phyloP scores from a whole-genome alignment of 495 filamentous ascomycete species.

The Cladorrhinum samala region DNA sequence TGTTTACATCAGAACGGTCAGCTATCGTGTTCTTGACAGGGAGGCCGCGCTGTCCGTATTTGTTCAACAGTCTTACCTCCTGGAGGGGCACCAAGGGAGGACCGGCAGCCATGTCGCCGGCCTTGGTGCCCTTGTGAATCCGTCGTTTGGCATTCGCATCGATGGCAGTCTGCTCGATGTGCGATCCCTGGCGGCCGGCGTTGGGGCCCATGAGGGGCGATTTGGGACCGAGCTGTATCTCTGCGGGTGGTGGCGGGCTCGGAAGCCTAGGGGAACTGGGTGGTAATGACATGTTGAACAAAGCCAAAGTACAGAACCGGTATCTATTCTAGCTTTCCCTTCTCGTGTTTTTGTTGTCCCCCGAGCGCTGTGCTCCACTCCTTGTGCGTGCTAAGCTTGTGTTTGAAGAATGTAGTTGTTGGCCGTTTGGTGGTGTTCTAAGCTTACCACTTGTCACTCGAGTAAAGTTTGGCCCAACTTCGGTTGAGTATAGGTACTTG shows the following conservation, averaged over 20 bases:
- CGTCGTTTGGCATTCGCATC: slow-evolving; percentile 61
- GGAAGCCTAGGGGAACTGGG: slow-evolving; percentile 81
- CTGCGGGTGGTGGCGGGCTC: slow-evolving; percentile 81
- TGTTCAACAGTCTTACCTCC: slow-evolving; percentile 68
- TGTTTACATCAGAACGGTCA: too few relatives aligned
- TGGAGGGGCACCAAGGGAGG: slow-evolving; percentile 78
- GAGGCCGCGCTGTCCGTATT: not conserved
- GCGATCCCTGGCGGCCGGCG: slow-evolving; percentile 47
- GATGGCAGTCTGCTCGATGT: slow-evolving; percentile 50
- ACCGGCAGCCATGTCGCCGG: slow-evolving; percentile 83
- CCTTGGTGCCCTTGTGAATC: slow-evolving; percentile 87
- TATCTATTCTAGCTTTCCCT: not conserved
- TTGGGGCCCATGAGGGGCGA: slow-evolving; percentile 62
- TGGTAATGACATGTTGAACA: slow-evolving; percentile 50
- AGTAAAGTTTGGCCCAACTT: too few relatives aligned
- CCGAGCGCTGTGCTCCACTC: too few relatives aligned
- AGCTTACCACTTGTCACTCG: too few relatives aligned
- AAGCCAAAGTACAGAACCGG: not conserved
- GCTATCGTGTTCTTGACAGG: slow-evolving; percentile 1
- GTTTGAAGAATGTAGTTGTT: too few relatives aligned
- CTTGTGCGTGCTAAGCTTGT: too few relatives aligned
- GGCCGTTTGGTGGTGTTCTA: too few relatives aligned
- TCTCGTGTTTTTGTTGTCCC: too few relatives aligned
- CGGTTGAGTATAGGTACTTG: too few relatives aligned
- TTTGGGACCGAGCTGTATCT: slow-evolving; percentile 82